phyloP scores from a whole-genome alignment of 139 green algal species.

The Pseudopediastrum boryanum region DNA sequence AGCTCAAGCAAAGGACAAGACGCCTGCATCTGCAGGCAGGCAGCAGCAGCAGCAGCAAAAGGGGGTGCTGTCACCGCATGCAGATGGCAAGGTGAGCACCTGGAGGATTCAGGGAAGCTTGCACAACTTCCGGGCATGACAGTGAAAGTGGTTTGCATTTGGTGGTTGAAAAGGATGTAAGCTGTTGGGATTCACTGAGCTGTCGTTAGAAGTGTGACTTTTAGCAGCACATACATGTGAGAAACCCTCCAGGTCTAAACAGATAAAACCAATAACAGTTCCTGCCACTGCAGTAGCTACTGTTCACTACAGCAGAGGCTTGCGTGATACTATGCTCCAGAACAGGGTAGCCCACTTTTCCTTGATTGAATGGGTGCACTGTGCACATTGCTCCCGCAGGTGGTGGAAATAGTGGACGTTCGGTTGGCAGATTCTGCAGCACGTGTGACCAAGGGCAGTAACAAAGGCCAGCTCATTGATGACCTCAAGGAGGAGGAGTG shows the following conservation, averaged over 20 bases:
- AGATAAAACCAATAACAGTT: neutral
- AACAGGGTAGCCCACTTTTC: neutral
- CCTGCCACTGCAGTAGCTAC: neutral
- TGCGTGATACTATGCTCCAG: neutral
- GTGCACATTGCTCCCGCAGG: neutral
- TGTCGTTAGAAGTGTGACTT: neutral
- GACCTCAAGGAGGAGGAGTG: constrained; percentile 48
- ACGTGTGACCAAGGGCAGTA: constrained; percentile 35
- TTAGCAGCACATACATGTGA: neutral
- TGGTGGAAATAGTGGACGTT: constrained; percentile 42
- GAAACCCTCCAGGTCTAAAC: neutral
- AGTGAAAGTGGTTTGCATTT: neutral
- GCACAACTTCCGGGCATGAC: neutral
- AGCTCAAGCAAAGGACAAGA: neutral
- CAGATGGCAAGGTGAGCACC: neutral
- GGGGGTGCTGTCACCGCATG: too few species aligned
- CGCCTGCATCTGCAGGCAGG: too few species aligned
- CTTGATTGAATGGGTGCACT: neutral
- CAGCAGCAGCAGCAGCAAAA: neutral
- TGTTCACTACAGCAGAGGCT: neutral
- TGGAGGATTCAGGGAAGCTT: neutral
- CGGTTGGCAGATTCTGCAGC: constrained; percentile 26
- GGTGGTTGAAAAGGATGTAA: neutral
- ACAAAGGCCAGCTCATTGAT: constrained; percentile 46
- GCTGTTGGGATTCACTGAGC: neutral